phyloP scores from a whole-genome alignment of 2,329 filamentous ascomycete species.

The Exophiala aquamarina region DNA sequence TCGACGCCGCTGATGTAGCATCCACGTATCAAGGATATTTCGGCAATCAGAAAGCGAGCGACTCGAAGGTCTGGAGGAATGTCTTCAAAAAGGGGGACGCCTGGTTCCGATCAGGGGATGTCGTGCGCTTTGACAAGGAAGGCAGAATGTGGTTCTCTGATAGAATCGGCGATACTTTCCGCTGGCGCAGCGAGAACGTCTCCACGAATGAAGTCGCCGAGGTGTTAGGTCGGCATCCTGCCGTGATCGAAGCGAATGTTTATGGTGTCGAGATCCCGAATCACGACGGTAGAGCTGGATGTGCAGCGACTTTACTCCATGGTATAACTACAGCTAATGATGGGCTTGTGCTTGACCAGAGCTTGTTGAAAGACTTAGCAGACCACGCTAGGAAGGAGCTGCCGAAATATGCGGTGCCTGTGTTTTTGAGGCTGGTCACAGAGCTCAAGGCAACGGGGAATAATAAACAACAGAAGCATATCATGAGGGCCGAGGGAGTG shows the following conservation, averaged over 20 bases:
- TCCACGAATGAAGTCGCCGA: constrained; percentile 67
- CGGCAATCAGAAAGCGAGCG: constrained; percentile 64
- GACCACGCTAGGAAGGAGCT: constrained; percentile 51
- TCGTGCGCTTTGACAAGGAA: constrained; percentile 60
- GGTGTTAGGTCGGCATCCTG: constrained; percentile 58
- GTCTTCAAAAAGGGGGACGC: constrained; percentile 67
- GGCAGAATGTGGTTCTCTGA: constrained; percentile 71
- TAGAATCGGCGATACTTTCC: constrained; percentile 69
- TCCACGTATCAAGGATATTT: constrained; percentile 68
- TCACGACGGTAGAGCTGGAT: constrained; percentile 69
- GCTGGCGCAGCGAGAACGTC: constrained; percentile 72
- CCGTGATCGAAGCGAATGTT: constrained; percentile 57
- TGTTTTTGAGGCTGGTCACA: constrained; percentile 70
- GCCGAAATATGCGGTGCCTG: constrained; percentile 72
- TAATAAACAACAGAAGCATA: constrained; percentile 83
- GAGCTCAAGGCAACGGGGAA: constrained; percentile 73
- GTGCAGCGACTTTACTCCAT: constrained; percentile 50
- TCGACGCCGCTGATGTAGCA: constrained; percentile 58
- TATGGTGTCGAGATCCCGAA: constrained; percentile 66
- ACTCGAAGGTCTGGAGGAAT: constrained; percentile 64
- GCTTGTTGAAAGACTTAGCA: constrained; percentile 21
- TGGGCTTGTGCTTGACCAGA: constrained; percentile 1
- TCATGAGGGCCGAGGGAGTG: constrained; percentile 69
- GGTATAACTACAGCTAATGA: constrained; percentile 10
- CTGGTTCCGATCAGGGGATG: constrained; percentile 69